Evolutionary conservation across 2,329 filamentous ascomycete species (phyloP), one percentile per base, ranked within the genome.

Genomic region (Lecanicillium sp.): DNA sequence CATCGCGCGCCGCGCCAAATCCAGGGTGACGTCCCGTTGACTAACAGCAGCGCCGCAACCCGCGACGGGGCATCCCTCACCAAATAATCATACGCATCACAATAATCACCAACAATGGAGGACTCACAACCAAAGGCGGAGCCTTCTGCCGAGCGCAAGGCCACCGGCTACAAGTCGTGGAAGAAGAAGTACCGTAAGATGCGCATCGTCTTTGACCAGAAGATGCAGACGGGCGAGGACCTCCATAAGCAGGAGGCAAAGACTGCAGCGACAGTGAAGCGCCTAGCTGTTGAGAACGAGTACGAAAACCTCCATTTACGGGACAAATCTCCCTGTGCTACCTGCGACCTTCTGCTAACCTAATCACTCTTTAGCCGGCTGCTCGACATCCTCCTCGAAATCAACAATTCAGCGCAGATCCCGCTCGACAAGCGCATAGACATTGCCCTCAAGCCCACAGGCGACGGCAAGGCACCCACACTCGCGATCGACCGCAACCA

Each of bases 151-250:
- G 40, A 63, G 57, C 56, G 45, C 45, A 48, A 48, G 38, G 23
- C 61, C 58, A 65, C 72, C 68, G 59, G 77, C 71, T 81, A 84
- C 65, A 84, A 80, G 61, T 85, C 81, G 37, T 85, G 77, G 75
- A 89, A 87, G 78, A 95, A 95, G 71, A 98, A 98, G 74, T 98
- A 94, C 67, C 85, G 86, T 59, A 94, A 94, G 76, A 87, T 93
- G 82, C 84, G 86, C 68, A 76, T 85, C 63, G 73, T 76, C 23
- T 94, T 93, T 61, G 86, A 93, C 57, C 75, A 82, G 43, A 81
- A 81, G 60, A 87, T 90, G 79, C 79, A 84, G 49, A 81, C 88
- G 55, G 87, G 88, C 64, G 93, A 95, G 67, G 78, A 83, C 47
- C 75, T 93, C 51, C 93, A 93, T 67, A 81, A 82, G 58, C 77